Evolutionary conservation across 306 rosid genomes (phyloP), one percentile per base, ranked within the genome.

Genomic region (Gynostemma pentaphyllum): DNA sequence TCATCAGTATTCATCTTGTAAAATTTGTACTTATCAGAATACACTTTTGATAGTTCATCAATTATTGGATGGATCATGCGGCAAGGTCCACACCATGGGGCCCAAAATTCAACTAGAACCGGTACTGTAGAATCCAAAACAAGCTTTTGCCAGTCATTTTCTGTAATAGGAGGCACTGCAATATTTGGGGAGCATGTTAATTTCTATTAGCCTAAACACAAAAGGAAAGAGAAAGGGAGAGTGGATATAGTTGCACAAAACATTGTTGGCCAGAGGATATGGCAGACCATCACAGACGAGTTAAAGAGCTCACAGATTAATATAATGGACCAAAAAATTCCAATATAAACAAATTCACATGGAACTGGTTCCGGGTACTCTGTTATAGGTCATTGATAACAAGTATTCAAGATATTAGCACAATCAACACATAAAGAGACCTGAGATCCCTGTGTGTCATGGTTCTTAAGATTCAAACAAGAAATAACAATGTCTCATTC

Each of bases 31-130:
- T 79, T 92, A 48, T 86, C 97, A 5, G 63, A 68, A 42, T 84
- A 86, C 46, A 88, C 75, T 75, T 74, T 79, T 15, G 97, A 84
- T 61, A 92, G 74, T 28, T 81, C 94, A 32, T 82, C 85, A 29
- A 92, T 75, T 51, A 92, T 75, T 0, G 99, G 99, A 72, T 86
- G 96, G 66, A 88, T 86, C 95, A 92, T 88, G 4, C 99, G 95
- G 78, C 99, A 92, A 2, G 99, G 99, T 30, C 99, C 99, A 7
- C 99, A 92, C 99, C 99, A 92, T 2, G 99, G 97, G 10, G 99
- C 99, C 99, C 97, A 92, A 78, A 92, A 92, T 76, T 92, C 99
- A 18, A 92, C 99, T 70, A 92, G 68, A 16, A 92, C 94, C 0
- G 97, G 78, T 12, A 55, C 3, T 1, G 82, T 79, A 10, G 84